A percentile compares a stretch with the other conserved stretches of the same genome.
These are phyloP conservation scores for Macrocystidia cucumis DNA, from an alignment of 1,284 basidiomycete species.

Conservation along the genomic window DNA sequence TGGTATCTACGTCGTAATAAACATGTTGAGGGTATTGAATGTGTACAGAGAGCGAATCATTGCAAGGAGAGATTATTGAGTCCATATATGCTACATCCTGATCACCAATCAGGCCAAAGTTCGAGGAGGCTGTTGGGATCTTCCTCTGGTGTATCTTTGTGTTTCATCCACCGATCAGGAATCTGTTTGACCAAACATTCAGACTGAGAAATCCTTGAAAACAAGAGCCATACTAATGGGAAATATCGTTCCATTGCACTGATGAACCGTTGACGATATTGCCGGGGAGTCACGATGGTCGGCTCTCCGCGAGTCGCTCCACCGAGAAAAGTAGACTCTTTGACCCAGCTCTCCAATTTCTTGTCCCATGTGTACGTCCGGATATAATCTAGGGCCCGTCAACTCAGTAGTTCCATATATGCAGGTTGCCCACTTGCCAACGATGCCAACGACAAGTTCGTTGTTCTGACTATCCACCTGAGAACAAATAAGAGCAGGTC, in stretches of 20 bases:
- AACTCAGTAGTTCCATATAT: background rate
- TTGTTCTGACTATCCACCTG: constrained; percentile 73
- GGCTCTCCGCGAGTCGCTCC: constrained; percentile 79
- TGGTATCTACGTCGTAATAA: constrained; percentile 3
- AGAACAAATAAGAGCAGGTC: background rate
- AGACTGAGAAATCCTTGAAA: constrained; percentile 2
- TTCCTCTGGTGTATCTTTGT: constrained; percentile 66
- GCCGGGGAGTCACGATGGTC: constrained; percentile 84
- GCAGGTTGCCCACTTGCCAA: constrained; percentile 53
- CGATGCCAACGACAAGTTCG: constrained; percentile 93
- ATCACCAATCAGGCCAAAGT: constrained; percentile 40
- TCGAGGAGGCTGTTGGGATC: constrained; percentile 46
- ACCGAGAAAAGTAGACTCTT: constrained; percentile 87
- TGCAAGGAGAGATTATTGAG: too few species aligned
- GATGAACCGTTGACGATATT: constrained; percentile 85
- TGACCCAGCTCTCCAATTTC: constrained; percentile 96
- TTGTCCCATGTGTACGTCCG: constrained; percentile 98
- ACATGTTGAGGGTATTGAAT: background rate
- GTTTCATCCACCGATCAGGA: constrained; percentile 85
- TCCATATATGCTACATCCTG: background rate
- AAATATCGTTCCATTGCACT: constrained; percentile 93
- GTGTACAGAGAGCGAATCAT: too few species aligned
- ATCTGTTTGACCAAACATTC: constrained; percentile 34
- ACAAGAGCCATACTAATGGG: constrained; percentile 49
- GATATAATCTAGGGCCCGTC: constrained; percentile 67